Percentiles rank a stretch among this genome's conserved stretches.
Conservation (phyloP, 805 yeast genomes). For the Novakomyces olei region DNA sequence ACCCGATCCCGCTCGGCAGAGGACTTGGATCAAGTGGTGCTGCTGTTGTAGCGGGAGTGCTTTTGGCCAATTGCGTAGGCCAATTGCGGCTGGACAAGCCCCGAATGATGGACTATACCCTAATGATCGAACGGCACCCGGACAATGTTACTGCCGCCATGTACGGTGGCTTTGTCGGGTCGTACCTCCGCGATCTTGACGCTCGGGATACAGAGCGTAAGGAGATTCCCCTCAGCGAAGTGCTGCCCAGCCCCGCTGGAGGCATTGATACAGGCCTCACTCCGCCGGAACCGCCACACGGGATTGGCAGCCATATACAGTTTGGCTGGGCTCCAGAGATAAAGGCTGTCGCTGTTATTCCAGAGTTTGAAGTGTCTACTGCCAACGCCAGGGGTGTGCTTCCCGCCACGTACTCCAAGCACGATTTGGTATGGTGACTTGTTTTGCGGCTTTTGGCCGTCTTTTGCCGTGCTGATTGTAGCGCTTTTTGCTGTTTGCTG, state of each 20-base stretch:
- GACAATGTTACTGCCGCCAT: conserved; percentile 96
- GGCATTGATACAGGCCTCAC: conserved; percentile 44
- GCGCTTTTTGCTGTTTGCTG: too few relatives aligned
- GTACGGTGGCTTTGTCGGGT: conserved; percentile 98
- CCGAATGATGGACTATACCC: conserved; percentile 77
- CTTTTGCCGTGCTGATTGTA: too few relatives aligned
- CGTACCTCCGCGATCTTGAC: conserved; percentile 62
- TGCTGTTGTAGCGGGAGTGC: conserved; percentile 91
- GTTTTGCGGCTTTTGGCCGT: too few relatives aligned
- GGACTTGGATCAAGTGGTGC: conserved; percentile 97
- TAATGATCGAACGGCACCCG: conserved; percentile 96
- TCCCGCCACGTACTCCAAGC: conserved; percentile 54
- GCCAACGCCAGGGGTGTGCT: conserved; percentile 78
- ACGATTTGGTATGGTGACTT: too few relatives aligned
- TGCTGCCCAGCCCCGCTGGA: conserved; percentile 57
- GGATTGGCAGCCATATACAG: conserved; percentile 72
- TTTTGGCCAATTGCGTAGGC: conserved; percentile 72
- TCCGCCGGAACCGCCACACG: conserved; percentile 64
- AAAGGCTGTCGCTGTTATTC: conserved; percentile 77
- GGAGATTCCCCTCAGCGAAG: conserved; percentile 66
- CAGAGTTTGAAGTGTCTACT: conserved; percentile 84
- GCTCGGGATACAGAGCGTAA: conserved; percentile 50
- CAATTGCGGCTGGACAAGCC: conserved; percentile 47
- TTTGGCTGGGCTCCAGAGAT: conserved; percentile 65
- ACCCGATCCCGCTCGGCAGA: conserved; percentile 90